These are phyloP conservation scores for Diaporthe citri DNA, from an alignment of 2,329 filamentous ascomycete species.

Conservation along the genomic window DNA sequence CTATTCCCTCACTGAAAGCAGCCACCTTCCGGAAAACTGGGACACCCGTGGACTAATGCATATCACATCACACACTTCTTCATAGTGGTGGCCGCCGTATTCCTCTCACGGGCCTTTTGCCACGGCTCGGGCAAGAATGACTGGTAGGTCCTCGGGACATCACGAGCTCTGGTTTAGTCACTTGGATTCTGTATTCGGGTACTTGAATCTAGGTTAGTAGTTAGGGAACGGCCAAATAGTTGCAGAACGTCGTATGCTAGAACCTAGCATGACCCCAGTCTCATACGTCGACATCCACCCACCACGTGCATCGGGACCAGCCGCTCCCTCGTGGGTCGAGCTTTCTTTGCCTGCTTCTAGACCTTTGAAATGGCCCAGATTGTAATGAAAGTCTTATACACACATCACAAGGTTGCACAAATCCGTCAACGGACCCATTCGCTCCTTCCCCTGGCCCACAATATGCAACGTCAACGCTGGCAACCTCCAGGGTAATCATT, in stretches of 20 bases:
- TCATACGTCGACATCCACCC: slow-evolving; percentile 4
- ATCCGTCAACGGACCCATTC: not conserved
- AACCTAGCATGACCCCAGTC: slow-evolving; percentile 15
- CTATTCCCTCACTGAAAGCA: not conserved
- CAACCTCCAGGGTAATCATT: not conserved
- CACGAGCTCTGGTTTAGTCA: not conserved
- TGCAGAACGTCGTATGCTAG: not conserved
- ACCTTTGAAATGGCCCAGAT: not conserved
- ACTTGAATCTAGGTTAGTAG: not conserved
- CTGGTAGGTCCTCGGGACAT: too few species aligned
- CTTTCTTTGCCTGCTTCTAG: not conserved
- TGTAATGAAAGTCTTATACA: not conserved
- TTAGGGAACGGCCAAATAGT: not conserved
- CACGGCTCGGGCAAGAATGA: not conserved
- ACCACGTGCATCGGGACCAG: slow-evolving; percentile 20
- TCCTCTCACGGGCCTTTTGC: not conserved
- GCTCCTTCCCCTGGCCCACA: not conserved
- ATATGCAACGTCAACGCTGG: not conserved
- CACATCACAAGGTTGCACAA: not conserved
- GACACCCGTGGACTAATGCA: not conserved
- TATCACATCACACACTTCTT: not conserved
- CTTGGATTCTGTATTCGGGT: not conserved
- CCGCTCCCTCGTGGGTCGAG: not conserved
- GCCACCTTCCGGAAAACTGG: not conserved
- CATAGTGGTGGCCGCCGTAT: too few species aligned